These are phyloP conservation scores for Zea mays DNA, from an alignment of 176 grass and related monocot genomes.

Conservation along the genomic window DNA sequence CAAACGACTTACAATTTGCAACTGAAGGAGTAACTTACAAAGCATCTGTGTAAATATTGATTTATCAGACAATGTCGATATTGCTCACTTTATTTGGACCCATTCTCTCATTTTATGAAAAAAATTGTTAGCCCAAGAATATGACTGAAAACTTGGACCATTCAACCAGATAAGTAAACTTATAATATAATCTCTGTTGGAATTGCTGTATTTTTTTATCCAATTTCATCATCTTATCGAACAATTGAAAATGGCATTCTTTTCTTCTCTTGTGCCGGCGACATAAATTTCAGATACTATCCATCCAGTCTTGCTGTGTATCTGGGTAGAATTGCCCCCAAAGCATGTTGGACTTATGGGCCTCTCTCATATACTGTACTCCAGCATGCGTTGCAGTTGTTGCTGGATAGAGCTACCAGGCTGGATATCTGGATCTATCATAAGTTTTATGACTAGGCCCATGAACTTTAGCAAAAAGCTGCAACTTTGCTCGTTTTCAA, in stretches of 20 bases:
- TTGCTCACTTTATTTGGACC: conserved; percentile 11
- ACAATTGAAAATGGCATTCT: conserved; percentile 5
- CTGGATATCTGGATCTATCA: not conserved
- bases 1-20: not conserved
- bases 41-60: conserved; percentile 16
- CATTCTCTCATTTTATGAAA: not conserved
- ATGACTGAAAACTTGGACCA: not conserved
- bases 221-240: conserved; percentile 12
- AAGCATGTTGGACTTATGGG: conserved; percentile 10
- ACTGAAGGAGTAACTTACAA: not conserved
- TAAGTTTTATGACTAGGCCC: conserved; percentile 34
- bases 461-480: conserved; percentile 30
- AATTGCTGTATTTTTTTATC: not conserved
- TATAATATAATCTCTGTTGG: not conserved
- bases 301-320: not conserved
- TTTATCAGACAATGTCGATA: conserved; percentile 5
- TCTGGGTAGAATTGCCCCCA: not conserved
- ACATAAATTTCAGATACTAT: not conserved
- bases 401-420: conserved; percentile 22
- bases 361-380: conserved; percentile 2
- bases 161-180: not conserved
- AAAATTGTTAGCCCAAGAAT: conserved; percentile 6
- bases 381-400: conserved; percentile 5
- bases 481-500: not conserved
- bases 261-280: not conserved